Percentiles rank a stretch among this genome's conserved stretches.
phyloP scores from a whole-genome alignment of 1,284 basidiomycete genomes.

The Moesziomyces parantarcticus region DNA sequence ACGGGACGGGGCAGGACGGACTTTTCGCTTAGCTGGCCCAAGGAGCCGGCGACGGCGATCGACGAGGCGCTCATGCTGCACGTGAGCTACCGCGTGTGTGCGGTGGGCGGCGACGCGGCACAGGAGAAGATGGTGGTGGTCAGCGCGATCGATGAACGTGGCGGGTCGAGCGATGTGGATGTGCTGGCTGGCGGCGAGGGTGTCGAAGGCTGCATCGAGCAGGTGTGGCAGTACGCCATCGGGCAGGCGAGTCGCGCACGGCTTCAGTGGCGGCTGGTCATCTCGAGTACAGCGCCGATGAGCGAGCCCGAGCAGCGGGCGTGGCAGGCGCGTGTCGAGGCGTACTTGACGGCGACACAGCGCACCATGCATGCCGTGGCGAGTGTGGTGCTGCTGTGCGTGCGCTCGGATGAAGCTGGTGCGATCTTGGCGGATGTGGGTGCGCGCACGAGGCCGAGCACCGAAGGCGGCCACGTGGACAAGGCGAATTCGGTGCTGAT shows the following conservation, averaged over 20 bases:
- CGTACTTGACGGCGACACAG: constrained; percentile 6
- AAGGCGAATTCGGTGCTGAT: constrained; percentile 17
- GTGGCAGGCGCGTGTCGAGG: constrained; percentile 21
- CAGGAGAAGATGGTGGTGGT: constrained; percentile 33
- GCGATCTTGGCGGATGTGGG: constrained; percentile 17
- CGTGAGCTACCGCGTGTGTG: constrained; percentile 32
- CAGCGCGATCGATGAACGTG: constrained; percentile 52
- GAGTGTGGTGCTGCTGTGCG: constrained; percentile 24
- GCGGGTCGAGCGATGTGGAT: constrained; percentile 21
- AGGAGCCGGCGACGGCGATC: constrained; percentile 21
- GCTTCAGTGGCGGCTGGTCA: constrained; percentile 41
- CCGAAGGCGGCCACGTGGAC: constrained; percentile 13
- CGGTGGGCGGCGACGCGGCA: not conserved
- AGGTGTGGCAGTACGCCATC: constrained; percentile 43
- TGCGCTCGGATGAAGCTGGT: constrained; percentile 20
- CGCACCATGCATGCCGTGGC: constrained; percentile 11
- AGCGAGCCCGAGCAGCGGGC: constrained; percentile 21
- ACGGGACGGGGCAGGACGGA: constrained; percentile 5
- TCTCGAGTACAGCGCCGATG: constrained; percentile 31
- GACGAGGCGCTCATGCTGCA: constrained; percentile 46
- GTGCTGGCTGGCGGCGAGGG: constrained; percentile 6
- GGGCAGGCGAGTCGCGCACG: constrained; percentile 39
- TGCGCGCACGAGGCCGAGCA: not conserved
- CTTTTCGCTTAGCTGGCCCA: constrained; percentile 22
- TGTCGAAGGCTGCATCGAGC: constrained; percentile 28